phyloP scores from a whole-genome alignment of 345 rosid genomes.

The Bruguiera gymnorhiza region DNA sequence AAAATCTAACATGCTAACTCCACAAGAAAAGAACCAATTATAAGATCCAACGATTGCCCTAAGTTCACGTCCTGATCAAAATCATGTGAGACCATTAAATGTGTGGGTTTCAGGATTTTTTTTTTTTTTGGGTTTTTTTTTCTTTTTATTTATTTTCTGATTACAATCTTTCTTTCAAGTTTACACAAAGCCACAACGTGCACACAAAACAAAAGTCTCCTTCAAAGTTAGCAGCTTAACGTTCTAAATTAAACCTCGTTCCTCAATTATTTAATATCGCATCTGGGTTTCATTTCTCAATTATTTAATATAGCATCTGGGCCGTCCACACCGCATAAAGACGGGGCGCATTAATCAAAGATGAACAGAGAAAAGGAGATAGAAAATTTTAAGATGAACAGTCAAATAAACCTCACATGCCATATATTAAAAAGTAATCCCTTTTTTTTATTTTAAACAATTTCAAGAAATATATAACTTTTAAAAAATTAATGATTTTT shows the following conservation, averaged over 20 bases:
- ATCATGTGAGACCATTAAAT: slow-evolving; percentile 11
- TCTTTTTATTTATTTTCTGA: neutral
- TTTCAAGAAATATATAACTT: too few relatives aligned
- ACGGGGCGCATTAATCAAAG: slow-evolving; percentile 7
- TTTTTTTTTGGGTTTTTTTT: neutral
- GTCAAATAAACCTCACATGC: too few relatives aligned
- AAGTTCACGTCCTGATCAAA: neutral
- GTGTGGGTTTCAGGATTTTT: neutral
- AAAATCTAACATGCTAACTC: too few relatives aligned
- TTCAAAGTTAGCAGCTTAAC: too few relatives aligned
- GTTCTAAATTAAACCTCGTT: neutral
- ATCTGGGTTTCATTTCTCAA: neutral
- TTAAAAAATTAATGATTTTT: too few relatives aligned
- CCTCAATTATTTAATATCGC: neutral
- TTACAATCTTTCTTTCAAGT: neutral
- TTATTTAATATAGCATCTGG: neutral
- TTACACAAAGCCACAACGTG: neutral
- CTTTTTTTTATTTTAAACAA: too few relatives aligned
- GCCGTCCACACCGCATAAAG: neutral
- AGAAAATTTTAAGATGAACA: too few relatives aligned
- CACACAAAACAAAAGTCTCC: neutral
- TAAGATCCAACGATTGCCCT: neutral
- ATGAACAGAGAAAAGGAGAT: too few relatives aligned
- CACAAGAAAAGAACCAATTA: neutral
- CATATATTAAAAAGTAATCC: too few relatives aligned